Evolutionary conservation across 768 basidiomycete species (phyloP).

Genomic region (Leccinum longicurvipes): DNA sequence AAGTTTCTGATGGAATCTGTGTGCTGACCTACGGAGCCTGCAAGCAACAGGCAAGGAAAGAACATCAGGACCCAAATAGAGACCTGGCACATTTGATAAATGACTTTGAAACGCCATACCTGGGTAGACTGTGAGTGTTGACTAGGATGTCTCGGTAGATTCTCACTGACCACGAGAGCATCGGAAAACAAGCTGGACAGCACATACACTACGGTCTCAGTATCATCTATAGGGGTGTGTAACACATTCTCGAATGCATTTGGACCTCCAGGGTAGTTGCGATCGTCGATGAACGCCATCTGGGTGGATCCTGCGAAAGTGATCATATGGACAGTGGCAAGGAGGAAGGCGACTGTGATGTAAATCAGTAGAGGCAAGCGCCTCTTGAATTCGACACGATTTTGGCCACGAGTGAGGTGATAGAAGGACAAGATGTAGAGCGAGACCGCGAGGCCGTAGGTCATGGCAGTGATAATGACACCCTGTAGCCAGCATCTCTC

Average conservation of each 20-base stretch:
- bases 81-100: neutral
- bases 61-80: neutral
- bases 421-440: neutral
- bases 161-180: neutral
- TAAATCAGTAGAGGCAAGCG: neutral
- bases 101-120: neutral
- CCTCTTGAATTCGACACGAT: neutral
- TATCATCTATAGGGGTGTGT: neutral
- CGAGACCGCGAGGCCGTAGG: neutral
- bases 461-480: neutral
- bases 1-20: neutral
- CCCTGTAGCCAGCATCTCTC: no score
- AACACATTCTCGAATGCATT: neutral
- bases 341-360: neutral
- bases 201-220: neutral
- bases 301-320: neutral
- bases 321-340: neutral
- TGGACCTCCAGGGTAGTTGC: neutral
- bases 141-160: neutral
- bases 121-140: neutral
- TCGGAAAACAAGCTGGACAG: neutral
- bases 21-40: neutral
- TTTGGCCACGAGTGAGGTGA: neutral
- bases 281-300: neutral
- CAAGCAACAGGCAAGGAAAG: neutral